phyloP scores from a whole-genome alignment of 768 basidiomycete species.

The Rhodotorula paludigena region DNA sequence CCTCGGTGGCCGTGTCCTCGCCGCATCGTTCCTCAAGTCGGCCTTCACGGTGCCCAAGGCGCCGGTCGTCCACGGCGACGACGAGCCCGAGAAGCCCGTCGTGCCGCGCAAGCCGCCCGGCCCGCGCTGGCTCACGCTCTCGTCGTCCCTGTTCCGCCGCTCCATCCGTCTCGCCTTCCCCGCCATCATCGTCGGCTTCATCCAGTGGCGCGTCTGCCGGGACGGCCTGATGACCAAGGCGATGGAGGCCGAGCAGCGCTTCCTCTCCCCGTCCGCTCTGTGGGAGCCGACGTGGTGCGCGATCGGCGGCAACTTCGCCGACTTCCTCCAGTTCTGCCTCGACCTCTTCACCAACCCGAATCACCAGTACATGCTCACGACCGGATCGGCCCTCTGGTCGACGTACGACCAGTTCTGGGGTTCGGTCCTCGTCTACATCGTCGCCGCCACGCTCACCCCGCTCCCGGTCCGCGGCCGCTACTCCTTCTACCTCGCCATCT shows the following conservation, averaged over 20 bases:
- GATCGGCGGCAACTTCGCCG: constrained; percentile 45
- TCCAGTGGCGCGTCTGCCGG: constrained; percentile 44
- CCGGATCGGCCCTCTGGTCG: constrained; percentile 45
- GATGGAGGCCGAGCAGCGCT: constrained; percentile 31
- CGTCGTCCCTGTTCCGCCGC: constrained; percentile 45
- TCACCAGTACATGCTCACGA: constrained; percentile 44
- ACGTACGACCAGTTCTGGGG: constrained; percentile 47
- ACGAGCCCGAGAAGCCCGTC: constrained; percentile 42
- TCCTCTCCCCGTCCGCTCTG: constrained; percentile 42
- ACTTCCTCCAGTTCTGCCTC: constrained; percentile 45
- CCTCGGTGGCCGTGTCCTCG: constrained; percentile 45
- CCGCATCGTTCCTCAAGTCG: constrained; percentile 44
- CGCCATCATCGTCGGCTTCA: constrained; percentile 45
- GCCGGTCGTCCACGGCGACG: constrained; percentile 44
- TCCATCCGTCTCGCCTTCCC: constrained; percentile 46
- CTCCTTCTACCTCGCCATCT: constrained; percentile 40
- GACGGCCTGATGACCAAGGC: constrained; percentile 31
- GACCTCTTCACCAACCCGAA: constrained; percentile 45
- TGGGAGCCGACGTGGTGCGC: constrained; percentile 45
- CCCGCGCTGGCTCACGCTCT: constrained; percentile 44
- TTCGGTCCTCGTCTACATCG: constrained; percentile 44
- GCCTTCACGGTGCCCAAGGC: constrained; percentile 43
- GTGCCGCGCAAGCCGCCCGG: constrained; percentile 39
- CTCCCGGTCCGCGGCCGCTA: constrained; percentile 43
- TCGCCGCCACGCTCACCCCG: constrained; percentile 43